phyloP scores from a whole-genome alignment of 192 early-diverging fungal genomes.

The Cetraspora pellucida region DNA sequence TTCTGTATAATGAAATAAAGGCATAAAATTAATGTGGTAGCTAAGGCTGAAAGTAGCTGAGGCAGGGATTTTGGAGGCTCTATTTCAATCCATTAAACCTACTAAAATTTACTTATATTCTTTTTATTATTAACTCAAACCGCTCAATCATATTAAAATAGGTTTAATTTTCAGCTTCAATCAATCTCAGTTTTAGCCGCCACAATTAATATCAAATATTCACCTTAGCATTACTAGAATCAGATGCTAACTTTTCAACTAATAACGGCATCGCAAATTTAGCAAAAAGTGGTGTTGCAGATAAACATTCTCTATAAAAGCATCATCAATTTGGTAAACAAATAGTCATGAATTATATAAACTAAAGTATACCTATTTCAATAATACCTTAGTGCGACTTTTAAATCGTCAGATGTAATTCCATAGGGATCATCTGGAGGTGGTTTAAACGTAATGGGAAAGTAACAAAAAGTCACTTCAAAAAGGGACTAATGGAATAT shows the following conservation, averaged over 20 bases:
- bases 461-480: constrained; percentile 98
- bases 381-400: constrained; percentile 66
- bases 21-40: no score
- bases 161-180: constrained; percentile 34
- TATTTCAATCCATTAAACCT: no score
- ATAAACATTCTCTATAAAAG: constrained; percentile 64
- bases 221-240: constrained; percentile 86
- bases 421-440: constrained; percentile 93
- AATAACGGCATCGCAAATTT: constrained; percentile 84
- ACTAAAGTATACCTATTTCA: not conserved
- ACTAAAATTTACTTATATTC: no score
- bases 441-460: constrained; percentile 98
- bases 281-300: constrained; percentile 77
- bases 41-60: no score
- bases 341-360: not conserved
- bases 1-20: constrained; percentile 48
- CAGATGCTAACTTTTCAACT: constrained; percentile 88
- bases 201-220: not conserved
- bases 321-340: not conserved
- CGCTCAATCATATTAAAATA: constrained; percentile 32
- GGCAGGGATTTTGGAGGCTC: no score
- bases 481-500: constrained; percentile 73
- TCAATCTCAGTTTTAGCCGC: no score
- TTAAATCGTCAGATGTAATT: constrained; percentile 92
- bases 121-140: no score